These are phyloP conservation scores for Lasiodiplodia citricola DNA, from an alignment of 2,329 filamentous ascomycete genomes.

Conservation along the genomic window DNA sequence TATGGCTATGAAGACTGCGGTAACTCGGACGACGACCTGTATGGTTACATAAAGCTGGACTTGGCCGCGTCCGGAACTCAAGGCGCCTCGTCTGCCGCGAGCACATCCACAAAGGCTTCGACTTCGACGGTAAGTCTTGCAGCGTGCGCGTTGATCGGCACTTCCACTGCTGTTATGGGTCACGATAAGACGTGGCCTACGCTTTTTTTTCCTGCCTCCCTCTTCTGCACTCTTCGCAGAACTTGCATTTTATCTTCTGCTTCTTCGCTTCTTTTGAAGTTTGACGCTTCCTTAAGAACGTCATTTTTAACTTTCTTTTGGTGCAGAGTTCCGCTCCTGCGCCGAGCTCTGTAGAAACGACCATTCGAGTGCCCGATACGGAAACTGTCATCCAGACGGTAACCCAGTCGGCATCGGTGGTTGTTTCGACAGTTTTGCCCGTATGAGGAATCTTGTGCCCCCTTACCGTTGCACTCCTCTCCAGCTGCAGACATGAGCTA, in stretches of 20 bases:
- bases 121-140: conserved; percentile 25
- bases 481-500: background rate
- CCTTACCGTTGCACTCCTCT: background rate
- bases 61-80: conserved; percentile 64
- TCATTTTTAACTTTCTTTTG: conserved; percentile 37
- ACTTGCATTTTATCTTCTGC: background rate
- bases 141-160: background rate
- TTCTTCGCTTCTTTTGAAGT: conserved; percentile 16
- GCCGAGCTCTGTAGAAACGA: conserved; percentile 35
- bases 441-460: conserved; percentile 27
- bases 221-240: background rate
- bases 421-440: conserved; percentile 29
- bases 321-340: conserved; percentile 41
- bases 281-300: conserved; percentile 23
- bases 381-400: conserved; percentile 38
- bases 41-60: conserved; percentile 64
- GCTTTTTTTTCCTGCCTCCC: background rate
- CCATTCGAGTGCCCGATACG: conserved; percentile 32
- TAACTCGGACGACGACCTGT: conserved; percentile 58
- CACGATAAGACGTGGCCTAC: background rate
- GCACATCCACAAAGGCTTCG: conserved; percentile 5
- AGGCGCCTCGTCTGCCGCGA: conserved; percentile 40
- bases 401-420: conserved; percentile 29
- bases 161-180: background rate
- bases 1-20: conserved; percentile 71